Percentiles rank a stretch among this genome's conserved stretches.
Evolutionary conservation across 768 basidiomycete genomes (phyloP).

Genomic region (Tremella fuciformis): DNA sequence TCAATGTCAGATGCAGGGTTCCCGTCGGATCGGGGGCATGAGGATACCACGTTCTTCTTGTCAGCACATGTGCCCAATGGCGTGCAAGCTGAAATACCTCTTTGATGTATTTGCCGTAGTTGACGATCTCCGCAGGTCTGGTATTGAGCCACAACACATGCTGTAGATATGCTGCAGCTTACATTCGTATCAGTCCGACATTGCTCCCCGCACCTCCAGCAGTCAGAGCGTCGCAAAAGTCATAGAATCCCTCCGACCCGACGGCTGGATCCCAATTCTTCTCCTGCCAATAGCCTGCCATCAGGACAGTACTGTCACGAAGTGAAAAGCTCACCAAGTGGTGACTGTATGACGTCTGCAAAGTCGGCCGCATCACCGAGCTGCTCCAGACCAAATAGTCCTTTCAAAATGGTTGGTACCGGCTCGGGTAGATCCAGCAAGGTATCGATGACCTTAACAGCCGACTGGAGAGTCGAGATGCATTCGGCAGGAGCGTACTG

Average conservation of each 20-base stretch:
- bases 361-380: slow-evolving; percentile 59
- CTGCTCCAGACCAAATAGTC: slow-evolving; percentile 68
- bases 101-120: slow-evolving; percentile 62
- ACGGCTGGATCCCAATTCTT: slow-evolving; percentile 78
- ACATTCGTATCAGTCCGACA: slow-evolving; percentile 53
- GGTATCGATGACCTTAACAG: slow-evolving; percentile 35
- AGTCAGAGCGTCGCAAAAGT: slow-evolving; percentile 44
- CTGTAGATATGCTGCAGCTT: too few relatives aligned
- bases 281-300: slow-evolving; percentile 66
- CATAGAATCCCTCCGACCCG: slow-evolving; percentile 41
- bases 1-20: slow-evolving; percentile 30
- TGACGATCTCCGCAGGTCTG: slow-evolving; percentile 29
- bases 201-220: slow-evolving; percentile 30
- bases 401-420: slow-evolving; percentile 62
- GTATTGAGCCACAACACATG: too few relatives aligned
- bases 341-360: slow-evolving; percentile 51
- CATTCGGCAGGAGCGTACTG: slow-evolving; percentile 59
- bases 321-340: slow-evolving; percentile 23
- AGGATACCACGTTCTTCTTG: slow-evolving; percentile 28
- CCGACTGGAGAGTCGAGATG: slow-evolving; percentile 28
- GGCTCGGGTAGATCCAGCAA: slow-evolving; percentile 35
- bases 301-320: not conserved
- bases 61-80: not conserved
- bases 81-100: slow-evolving; percentile 54
- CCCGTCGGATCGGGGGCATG: slow-evolving; percentile 31